Percentiles rank a stretch among this genome's conserved stretches.
These are phyloP conservation scores for Annulohypoxylon moriforme DNA, from an alignment of 495 filamentous ascomycete genomes.

Conservation along the genomic window DNA sequence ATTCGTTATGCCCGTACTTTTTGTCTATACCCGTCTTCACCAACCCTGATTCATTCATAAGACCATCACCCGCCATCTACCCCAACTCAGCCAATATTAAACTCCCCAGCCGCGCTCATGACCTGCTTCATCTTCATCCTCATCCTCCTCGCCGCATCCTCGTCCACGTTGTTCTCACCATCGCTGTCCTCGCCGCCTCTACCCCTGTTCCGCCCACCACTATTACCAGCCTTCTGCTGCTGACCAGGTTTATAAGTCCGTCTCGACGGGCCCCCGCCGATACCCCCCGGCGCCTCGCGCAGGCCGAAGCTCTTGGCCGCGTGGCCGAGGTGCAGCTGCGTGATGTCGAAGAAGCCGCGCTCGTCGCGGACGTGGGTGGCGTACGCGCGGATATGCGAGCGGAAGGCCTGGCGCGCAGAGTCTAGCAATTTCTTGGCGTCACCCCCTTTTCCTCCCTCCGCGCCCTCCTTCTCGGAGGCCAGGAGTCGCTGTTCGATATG, in stretches of 20 bases:
- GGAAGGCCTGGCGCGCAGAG: slow-evolving; percentile 82
- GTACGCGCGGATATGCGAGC: slow-evolving; percentile 93
- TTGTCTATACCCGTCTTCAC: slow-evolving; percentile 16
- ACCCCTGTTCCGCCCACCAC: slow-evolving; percentile 27
- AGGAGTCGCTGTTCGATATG: slow-evolving; percentile 63
- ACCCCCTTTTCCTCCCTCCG: slow-evolving; percentile 10
- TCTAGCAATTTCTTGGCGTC: slow-evolving; percentile 62
- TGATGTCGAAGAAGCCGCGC: slow-evolving; percentile 86
- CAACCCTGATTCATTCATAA: not conserved
- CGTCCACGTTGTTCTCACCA: slow-evolving; percentile 59
- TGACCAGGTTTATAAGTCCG: slow-evolving; percentile 46
- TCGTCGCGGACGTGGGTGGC: slow-evolving; percentile 90
- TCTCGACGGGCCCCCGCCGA: slow-evolving; percentile 63
- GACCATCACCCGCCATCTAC: not conserved
- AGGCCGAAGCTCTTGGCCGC: slow-evolving; percentile 92
- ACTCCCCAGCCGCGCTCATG: slow-evolving; percentile 81
- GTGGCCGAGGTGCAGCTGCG: slow-evolving; percentile 89
- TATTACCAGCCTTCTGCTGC: not conserved
- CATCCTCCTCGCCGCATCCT: slow-evolving; percentile 79
- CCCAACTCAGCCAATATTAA: slow-evolving; percentile 79
- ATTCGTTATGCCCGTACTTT: not conserved
- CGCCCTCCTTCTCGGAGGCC: slow-evolving; percentile 45
- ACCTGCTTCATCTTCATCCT: slow-evolving; percentile 81
- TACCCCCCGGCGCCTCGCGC: slow-evolving; percentile 86
- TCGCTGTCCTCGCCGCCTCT: slow-evolving; percentile 37